These are phyloP conservation scores for Kodamaea restingae DNA, from an alignment of 805 yeast genomes.

Conservation along the genomic window DNA sequence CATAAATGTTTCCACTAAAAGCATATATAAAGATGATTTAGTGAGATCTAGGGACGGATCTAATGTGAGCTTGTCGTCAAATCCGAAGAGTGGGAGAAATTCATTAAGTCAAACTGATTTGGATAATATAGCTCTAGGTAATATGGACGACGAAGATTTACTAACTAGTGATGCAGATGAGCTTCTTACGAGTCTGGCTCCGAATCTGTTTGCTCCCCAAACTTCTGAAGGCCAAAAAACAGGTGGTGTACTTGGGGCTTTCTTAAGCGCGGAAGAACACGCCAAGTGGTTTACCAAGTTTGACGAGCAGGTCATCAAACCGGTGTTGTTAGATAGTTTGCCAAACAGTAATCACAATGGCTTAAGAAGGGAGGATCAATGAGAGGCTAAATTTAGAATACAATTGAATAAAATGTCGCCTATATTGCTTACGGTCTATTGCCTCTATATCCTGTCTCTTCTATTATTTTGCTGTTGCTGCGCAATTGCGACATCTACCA, in stretches of 20 bases:
- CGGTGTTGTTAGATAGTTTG: conserved; percentile 69
- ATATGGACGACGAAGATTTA: conserved; percentile 22
- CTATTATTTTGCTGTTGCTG: conserved; percentile 33
- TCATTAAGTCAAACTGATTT: conserved; percentile 9
- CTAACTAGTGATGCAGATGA: conserved; percentile 38
- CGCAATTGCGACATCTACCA: conserved; percentile 59
- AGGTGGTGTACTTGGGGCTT: conserved; percentile 37
- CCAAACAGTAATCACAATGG: conserved; percentile 7
- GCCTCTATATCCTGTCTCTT: not conserved
- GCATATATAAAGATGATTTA: conserved; percentile 18
- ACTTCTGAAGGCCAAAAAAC: conserved; percentile 7
- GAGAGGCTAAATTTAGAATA: not conserved
- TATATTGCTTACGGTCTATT: not conserved
- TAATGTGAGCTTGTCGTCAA: conserved; percentile 21
- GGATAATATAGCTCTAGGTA: conserved; percentile 6
- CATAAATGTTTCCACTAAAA: conserved; percentile 10
- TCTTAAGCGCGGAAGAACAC: conserved; percentile 60
- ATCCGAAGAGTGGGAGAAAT: conserved; percentile 7
- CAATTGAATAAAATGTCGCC: not conserved
- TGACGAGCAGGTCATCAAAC: conserved; percentile 91
- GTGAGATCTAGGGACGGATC: conserved; percentile 30
- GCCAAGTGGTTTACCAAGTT: conserved; percentile 90
- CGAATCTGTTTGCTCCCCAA: conserved; percentile 3
- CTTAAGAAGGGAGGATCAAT: conserved; percentile 7
- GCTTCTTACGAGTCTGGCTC: conserved; percentile 17